phyloP scores from a whole-genome alignment of 2,329 filamentous ascomycete species.

The Diplodia seriata region DNA sequence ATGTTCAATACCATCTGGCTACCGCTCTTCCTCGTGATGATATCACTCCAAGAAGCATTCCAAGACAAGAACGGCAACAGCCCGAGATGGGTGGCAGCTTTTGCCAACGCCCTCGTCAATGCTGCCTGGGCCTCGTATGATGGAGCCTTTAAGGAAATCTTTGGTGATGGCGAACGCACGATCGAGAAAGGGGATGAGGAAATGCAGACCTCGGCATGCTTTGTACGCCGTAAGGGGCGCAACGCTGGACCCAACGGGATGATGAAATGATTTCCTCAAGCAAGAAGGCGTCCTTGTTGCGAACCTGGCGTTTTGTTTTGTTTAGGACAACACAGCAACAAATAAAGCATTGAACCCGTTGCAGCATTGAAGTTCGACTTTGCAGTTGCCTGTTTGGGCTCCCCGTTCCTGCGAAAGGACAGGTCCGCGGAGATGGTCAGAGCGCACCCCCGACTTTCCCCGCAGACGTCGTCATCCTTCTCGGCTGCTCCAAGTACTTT shows the following conservation, averaged over 20 bases:
- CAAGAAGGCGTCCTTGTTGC: too few species aligned
- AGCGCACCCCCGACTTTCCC: slow-evolving; percentile 4
- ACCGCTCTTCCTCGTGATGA: slow-evolving; percentile 63
- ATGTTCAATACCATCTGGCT: slow-evolving; percentile 68
- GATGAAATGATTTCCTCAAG: neutral
- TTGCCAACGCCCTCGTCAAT: slow-evolving; percentile 62
- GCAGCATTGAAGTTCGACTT: too few species aligned
- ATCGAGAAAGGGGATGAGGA: slow-evolving; percentile 40
- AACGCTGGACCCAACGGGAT: neutral
- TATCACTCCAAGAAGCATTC: slow-evolving; percentile 59
- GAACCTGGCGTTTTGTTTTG: too few species aligned
- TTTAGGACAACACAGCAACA: too few species aligned
- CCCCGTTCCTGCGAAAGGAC: too few species aligned
- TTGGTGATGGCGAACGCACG: slow-evolving; percentile 86
- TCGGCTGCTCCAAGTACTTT: slow-evolving; percentile 1
- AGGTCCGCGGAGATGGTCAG: slow-evolving; percentile 26
- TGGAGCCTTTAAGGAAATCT: slow-evolving; percentile 66
- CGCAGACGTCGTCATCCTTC: slow-evolving; percentile 23
- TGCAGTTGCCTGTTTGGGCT: too few species aligned
- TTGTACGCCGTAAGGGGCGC: neutral
- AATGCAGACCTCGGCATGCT: neutral
- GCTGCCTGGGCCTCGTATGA: slow-evolving; percentile 72
- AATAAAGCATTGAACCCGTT: too few species aligned
- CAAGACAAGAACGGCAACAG: slow-evolving; percentile 70
- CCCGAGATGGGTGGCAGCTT: slow-evolving; percentile 69